These are phyloP conservation scores for Rubus idaeus DNA, from an alignment of 306 rosid genomes.

Conservation along the genomic window DNA sequence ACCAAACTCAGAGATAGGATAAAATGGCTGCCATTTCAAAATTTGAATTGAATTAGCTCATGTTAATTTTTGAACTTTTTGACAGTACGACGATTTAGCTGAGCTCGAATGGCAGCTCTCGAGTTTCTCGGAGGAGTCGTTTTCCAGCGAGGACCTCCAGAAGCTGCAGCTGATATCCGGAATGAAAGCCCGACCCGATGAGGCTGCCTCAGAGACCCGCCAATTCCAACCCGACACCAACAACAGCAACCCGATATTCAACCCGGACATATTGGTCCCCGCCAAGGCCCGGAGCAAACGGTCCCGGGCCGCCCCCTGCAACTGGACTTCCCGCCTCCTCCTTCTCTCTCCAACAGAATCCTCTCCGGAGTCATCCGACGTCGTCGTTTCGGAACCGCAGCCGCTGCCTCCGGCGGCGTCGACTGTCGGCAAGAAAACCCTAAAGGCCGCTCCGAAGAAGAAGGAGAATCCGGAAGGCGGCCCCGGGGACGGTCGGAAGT, in stretches of 20 bases:
- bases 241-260: slow-evolving; percentile 34
- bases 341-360: slow-evolving; percentile 47
- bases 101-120: slow-evolving; percentile 88
- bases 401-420: neutral
- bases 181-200: slow-evolving; percentile 43
- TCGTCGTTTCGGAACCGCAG: slow-evolving; percentile 18
- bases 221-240: slow-evolving; percentile 34
- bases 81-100: slow-evolving; percentile 81
- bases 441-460: slow-evolving; percentile 35
- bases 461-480: slow-evolving; percentile 46
- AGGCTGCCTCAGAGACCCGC: slow-evolving; percentile 27
- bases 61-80: neutral
- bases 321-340: slow-evolving; percentile 77
- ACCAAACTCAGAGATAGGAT: neutral
- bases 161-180: slow-evolving; percentile 78
- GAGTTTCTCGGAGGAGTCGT: slow-evolving; percentile 79
- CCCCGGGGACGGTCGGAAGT: slow-evolving; percentile 57
- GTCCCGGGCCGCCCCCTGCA: slow-evolving; percentile 72
- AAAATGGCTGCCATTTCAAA: neutral
- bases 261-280: slow-evolving; percentile 56
- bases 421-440: slow-evolving; percentile 31
- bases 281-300: slow-evolving; percentile 93
- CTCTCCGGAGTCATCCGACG: slow-evolving; percentile 29
- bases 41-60: neutral
- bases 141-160: slow-evolving; percentile 78